Percentiles rank a stretch among this genome's conserved stretches.
These are phyloP conservation scores for Curvularia hawaiiensis DNA, from an alignment of 2,329 filamentous ascomycete species.

Conservation along the genomic window DNA sequence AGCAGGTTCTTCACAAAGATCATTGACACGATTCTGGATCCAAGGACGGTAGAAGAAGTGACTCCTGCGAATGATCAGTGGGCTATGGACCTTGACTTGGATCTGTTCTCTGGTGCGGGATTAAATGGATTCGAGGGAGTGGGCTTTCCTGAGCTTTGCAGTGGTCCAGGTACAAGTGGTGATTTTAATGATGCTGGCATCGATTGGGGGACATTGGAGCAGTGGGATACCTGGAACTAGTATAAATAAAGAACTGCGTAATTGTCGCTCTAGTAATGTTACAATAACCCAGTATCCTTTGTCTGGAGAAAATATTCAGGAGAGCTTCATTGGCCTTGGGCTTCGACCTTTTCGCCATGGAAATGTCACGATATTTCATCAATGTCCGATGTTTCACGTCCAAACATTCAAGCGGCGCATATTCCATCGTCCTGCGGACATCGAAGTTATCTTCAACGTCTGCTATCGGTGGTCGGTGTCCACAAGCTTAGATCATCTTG, in stretches of 20 bases:
- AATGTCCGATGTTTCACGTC: no score
- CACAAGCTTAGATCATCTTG: not conserved
- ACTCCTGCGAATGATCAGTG: constrained; percentile 19
- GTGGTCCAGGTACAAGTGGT: constrained; percentile 20
- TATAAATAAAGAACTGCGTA: not conserved
- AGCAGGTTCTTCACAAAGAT: constrained; percentile 36
- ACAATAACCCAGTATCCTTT: constrained; percentile 1
- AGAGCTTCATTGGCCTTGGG: not conserved
- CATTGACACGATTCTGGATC: constrained; percentile 40
- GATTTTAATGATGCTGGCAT: constrained; percentile 11
- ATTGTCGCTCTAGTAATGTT: not conserved
- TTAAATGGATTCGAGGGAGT: constrained; percentile 38
- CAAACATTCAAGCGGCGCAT: not conserved
- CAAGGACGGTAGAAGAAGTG: constrained; percentile 20
- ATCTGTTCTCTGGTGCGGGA: constrained; percentile 34
- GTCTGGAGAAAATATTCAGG: not conserved
- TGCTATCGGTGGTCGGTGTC: not conserved
- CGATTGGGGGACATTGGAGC: constrained; percentile 35
- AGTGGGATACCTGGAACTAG: constrained; percentile 31
- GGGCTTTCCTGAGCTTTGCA: constrained; percentile 29
- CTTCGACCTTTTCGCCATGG: no score
- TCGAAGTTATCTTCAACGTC: not conserved
- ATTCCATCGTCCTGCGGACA: not conserved
- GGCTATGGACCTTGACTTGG: constrained; percentile 26
- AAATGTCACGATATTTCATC: no score